Evolutionary conservation across 75 land plant species (phyloP).

Genomic region (Sequoia sempervirens): DNA sequence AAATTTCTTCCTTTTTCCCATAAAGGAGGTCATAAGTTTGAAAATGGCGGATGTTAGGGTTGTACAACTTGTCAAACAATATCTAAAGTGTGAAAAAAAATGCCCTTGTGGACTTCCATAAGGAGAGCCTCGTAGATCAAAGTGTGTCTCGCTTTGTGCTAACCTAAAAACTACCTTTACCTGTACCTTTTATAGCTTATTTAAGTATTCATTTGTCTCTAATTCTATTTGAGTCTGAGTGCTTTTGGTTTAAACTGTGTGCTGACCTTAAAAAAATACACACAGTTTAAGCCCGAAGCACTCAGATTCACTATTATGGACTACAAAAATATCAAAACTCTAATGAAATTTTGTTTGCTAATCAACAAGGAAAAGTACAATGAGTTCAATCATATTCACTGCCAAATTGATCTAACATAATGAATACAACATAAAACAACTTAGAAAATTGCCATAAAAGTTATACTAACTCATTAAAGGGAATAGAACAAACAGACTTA

Average conservation of each 20-base stretch:
- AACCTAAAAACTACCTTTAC: too few species aligned
- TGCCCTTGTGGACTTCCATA: too few species aligned
- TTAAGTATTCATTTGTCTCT: background rate
- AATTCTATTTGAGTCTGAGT: background rate
- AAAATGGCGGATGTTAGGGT: too few species aligned
- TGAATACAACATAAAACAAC: background rate
- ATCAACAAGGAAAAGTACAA: background rate
- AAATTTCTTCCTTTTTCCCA: background rate
- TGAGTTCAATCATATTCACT: background rate
- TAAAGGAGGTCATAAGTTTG: background rate
- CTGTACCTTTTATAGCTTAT: background rate
- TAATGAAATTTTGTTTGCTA: background rate
- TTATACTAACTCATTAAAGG: background rate
- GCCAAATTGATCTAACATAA: background rate
- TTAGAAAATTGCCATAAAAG: background rate
- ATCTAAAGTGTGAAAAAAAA: too few species aligned
- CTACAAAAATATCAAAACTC: too few species aligned
- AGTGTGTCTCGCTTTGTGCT: too few species aligned
- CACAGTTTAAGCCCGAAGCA: too few species aligned
- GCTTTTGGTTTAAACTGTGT: too few species aligned
- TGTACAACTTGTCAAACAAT: too few species aligned
- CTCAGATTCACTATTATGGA: too few species aligned
- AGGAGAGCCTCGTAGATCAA: too few species aligned
- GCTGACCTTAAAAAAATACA: too few species aligned
- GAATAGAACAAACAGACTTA: background rate